Evolutionary conservation across 2,329 filamentous ascomycete species (phyloP), one percentile per base, ranked within the genome.

Genomic region (Fusarium sp.): DNA sequence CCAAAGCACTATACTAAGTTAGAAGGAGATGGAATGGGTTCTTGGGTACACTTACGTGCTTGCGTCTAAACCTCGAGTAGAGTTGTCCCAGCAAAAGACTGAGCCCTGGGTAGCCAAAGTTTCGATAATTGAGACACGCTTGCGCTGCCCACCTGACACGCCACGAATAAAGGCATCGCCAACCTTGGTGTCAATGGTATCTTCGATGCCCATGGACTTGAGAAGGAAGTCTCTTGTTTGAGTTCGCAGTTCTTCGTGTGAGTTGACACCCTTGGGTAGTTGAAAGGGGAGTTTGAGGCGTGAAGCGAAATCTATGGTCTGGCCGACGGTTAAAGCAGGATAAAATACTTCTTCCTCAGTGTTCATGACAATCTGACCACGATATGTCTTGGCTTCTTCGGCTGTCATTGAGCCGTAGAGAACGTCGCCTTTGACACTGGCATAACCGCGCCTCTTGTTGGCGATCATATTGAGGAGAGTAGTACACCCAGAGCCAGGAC

Each of bases 221-320:
- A 91, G 81, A 2, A 91, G 74, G 62, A 90, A 90, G 16, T 87
- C 81, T 29, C 84, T 84, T 3, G 79, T 82, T 53, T 84, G 80
- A 3, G 77, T 67, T 8, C 84, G 84, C 44, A 83, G 83, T 10
- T 87, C 83, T 38, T 86, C 82, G 2, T 67, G 63, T 3, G 78
- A 82, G 3, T 77, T 72, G 3, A 80, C 76, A 0, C 84, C 84
- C 0, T 82, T 76, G 0, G 86, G 86, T 0, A 86, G 75, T 12
- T 82, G 71, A 59, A 80, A 82, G 0, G 87, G 86, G 2, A 88
- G 77, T 76, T 90, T 91, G 62, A 90, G 80, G 2, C 84, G 82
- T 0, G 88, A 88, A 0, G 92, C 92, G 78, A 94, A 94, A 46
- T 88, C 84, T 38, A 94, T 83, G 0, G 92, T 94, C 72, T 92